Base-by-base conservation (phyloP, 164 flowering plant genomes). In the Magnolia changhungtana region DNA sequence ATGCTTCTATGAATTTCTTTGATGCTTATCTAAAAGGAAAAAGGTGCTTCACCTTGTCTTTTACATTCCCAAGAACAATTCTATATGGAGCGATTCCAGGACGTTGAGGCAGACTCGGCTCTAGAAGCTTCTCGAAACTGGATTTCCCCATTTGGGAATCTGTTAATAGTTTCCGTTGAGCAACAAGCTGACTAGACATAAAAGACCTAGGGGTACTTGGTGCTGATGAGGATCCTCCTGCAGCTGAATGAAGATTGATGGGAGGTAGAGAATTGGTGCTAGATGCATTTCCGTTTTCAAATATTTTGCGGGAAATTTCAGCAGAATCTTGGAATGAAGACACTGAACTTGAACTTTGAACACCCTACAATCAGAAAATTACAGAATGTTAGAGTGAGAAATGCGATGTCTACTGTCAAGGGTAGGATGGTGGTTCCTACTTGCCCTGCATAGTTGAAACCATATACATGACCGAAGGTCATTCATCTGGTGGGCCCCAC, bases 71-170 rank as follows among this genome's bases (percentile, higher is more conserved):
- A 20, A 95, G 90, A 84, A 95, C 89, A 81, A 92, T 79, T 78
- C 98, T 88, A 52, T 93, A 92, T 61, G 98, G 97, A 79, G 98
- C 92, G 75, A 92, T 85, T 79, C 91, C 96, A 74, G 98, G 88
- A 59, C 82, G 90, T 29, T 86, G 87, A 69, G 90, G 86, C 63
- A 72, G 80, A 72, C 92, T 92, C 80, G 98, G 98, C 78, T 95
- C 98, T 16, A 95, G 84, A 80, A 95, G 97, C 86, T 89, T 92
- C 74, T 89, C 92, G 83, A 95, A 93, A 82, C 97, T 95, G 83
- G 94, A 77, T 82, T 90, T 87, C 82, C 98, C 98, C 23, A 86
- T 80, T 81, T 87, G 86, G 74, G 97, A 90, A 76, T 92, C 94
- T 74, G 91, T 85, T 81, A 87, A 91, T 8, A 86, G 74, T 86